Evolutionary conservation across 1,284 basidiomycete genomes (phyloP), one percentile per base, ranked within the genome.

Genomic region (Leucoagaricus sp.): DNA sequence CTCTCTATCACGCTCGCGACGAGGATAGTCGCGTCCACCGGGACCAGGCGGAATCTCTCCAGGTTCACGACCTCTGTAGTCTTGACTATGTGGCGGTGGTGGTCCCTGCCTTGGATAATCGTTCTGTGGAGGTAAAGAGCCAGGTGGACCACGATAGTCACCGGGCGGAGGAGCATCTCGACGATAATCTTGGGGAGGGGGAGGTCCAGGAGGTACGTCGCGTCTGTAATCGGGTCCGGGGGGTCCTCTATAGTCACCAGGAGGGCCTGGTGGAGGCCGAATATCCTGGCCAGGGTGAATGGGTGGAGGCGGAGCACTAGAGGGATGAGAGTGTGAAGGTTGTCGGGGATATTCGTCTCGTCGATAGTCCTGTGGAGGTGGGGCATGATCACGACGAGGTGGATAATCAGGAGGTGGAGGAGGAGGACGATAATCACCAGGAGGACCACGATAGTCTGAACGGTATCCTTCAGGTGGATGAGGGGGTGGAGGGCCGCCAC

Each of bases 1-100:
- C 38, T 58, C 57, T 8, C 57, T 17, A 25, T 57, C 49, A 21
- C 50, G 49, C 7, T 59, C 58, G 9, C 53, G 55, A 19, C 48
- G 40, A 29, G 48, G 29, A 36, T 50, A 56, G 3, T 56, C 55
- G 28, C 55, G 47, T 29, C 48, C 42, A 15, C 36, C 53, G 8
- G 53, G 17, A 13, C 45, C 53, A 4, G 48, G 26, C 12, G 49
- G 15, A 17, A 50, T 48, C 46, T 53, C 46, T 44, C 54, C 54
- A 50, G 53, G 47, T 15, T 54, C 58, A 13, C 54, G 34, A 19
- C 12, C 45, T 21, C 45, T 38, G 21, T 47, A 54, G 15, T 58
- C 57, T 10, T 26, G 40, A 23, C 52, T 29, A 8, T 36, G 28
- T 13, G 52, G n/a, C n/a, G n/a, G 55, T 19, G 48, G 48, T 17